These are phyloP conservation scores for Fusarium newnesense DNA, from an alignment of 2,329 filamentous ascomycete species.

Conservation along the genomic window DNA sequence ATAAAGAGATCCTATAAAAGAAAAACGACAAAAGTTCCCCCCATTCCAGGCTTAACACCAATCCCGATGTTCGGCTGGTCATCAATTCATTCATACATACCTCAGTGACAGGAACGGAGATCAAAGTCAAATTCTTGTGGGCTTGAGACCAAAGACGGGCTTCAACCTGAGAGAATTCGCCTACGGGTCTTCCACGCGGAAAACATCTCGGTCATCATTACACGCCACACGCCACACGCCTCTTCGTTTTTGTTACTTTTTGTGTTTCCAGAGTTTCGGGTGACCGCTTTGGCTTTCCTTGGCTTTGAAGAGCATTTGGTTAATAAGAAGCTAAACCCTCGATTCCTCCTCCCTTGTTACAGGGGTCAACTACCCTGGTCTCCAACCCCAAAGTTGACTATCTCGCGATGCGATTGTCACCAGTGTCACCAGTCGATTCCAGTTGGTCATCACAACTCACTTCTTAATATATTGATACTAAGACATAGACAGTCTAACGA, in stretches of 20 bases:
- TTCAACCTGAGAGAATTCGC: not conserved
- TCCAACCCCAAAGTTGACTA: not conserved
- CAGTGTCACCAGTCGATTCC: constrained; percentile 8
- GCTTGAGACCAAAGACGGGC: not conserved
- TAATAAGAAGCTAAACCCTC: constrained; percentile 17
- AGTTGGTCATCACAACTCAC: constrained; percentile 3
- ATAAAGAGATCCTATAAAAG: not conserved
- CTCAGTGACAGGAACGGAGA: constrained; percentile 40
- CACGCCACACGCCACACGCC: not conserved
- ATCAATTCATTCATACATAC: constrained; percentile 1
- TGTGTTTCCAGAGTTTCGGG: not conserved
- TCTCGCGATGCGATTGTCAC: constrained; percentile 21
- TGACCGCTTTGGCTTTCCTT: constrained; percentile 8
- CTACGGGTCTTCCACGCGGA: not conserved
- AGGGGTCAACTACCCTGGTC: not conserved
- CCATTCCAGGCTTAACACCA: not conserved
- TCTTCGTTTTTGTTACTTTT: not conserved
- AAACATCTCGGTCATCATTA: constrained; percentile 4
- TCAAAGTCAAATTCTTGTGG: constrained; percentile 38
- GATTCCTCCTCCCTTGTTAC: constrained; percentile 3
- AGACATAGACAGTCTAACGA: constrained; percentile 15
- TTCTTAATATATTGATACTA: constrained; percentile 4
- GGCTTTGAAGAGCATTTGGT: not conserved
- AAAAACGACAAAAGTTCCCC: not conserved
- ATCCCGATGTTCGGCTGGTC: not conserved